Base-by-base conservation (phyloP, 176 grass and related monocot species). In the Raddia guianensis region DNA sequence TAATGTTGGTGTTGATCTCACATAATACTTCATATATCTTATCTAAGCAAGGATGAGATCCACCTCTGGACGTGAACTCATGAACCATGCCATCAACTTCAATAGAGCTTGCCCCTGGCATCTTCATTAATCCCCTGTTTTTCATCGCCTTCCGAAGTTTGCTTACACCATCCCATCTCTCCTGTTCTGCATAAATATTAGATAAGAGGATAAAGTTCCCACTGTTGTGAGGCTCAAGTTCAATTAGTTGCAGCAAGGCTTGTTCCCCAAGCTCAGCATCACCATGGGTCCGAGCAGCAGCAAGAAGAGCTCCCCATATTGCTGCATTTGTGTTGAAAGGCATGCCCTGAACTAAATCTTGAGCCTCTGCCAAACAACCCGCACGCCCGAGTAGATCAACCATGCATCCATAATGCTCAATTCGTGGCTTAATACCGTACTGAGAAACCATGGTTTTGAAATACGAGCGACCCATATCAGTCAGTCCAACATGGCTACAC, bases 331-430 rank as follows among this genome's bases (percentile, higher is more conserved):
- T 72, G 74, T 89, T 87, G 52, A 97, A 91, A 72, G 94, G 88
- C 94, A 97, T 97, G 12, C 74, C 27, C 48, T 73, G 79, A 77
- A 97, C 52, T 82, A 97, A 80, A 82, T 79, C 77, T 45, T 58
- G 52, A 46, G 94, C 91, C 57, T 97, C 90, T 46, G 18, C 49
- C 69, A 94, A 79, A 81, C 40, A 87, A 73, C 91, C 91, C 54
- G 86, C 88, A 59, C 86, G 88, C 12, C 86, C 86, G 70, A 97
- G 87, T 45, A 97, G 71, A 88, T 93, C 91, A 60, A 91, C 65
- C 86, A 97, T 91, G 67, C 94, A 97, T 50, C 94, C 91, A 57
- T 93, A 97, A 49, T 97, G 91, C 65, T 97, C 86, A 77, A 93
- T 42, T 74, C 49, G 74, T 1, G 86, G 94, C 46, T 93, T 89